Conservation (phyloP, 2,329 filamentous ascomycete genomes). For the Colletotrichum somersetense region DNA sequence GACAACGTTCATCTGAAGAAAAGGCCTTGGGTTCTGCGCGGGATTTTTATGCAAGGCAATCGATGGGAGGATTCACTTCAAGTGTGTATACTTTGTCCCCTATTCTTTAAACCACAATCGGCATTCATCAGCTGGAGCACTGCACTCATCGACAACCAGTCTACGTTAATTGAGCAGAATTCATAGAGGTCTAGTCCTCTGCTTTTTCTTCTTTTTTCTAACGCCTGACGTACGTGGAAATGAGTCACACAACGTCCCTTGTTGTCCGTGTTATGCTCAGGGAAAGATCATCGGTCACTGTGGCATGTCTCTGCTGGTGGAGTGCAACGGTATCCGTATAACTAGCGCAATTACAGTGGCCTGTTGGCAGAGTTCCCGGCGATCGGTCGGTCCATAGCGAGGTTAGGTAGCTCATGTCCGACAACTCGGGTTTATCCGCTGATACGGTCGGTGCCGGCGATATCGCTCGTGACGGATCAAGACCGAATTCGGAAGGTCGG, state of each 20-base stretch:
- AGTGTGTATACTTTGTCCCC: not conserved
- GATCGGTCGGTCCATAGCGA: no score
- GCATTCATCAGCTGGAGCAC: not conserved
- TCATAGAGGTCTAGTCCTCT: not conserved
- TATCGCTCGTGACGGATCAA: not conserved
- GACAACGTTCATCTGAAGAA: not conserved
- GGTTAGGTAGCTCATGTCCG: not conserved
- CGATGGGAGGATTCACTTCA: not conserved
- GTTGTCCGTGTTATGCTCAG: not conserved
- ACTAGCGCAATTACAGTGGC: no score
- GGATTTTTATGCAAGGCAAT: not conserved
- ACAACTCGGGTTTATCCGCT: not conserved
- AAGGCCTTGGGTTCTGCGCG: not conserved
- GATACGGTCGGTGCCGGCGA: not conserved
- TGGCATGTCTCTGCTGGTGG: slow-evolving; percentile 17
- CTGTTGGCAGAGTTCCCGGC: no score
- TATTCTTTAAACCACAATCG: not conserved
- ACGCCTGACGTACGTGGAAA: no score
- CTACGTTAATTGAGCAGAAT: no score
- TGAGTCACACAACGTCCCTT: not conserved
- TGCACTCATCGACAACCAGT: no score
- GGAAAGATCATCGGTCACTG: not conserved
- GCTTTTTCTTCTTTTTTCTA: no score
- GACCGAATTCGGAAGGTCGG: not conserved
- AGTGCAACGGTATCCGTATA: slow-evolving; percentile 1